Evolutionary conservation across 768 basidiomycete genomes (phyloP), one percentile per base, ranked within the genome.

Genomic region (Exsudoporus frostii): DNA sequence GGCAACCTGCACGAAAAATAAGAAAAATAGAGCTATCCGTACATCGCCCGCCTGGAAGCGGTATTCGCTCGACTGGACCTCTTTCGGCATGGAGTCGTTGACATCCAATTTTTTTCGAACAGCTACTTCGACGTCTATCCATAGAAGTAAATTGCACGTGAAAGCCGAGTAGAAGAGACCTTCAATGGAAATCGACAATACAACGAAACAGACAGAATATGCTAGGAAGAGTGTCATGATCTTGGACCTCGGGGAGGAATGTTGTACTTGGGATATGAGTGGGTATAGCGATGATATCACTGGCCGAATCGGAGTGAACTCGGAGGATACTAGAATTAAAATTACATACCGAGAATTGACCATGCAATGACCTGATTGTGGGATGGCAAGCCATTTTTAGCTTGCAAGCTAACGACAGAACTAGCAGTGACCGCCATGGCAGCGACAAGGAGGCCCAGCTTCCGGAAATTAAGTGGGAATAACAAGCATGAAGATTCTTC

Each of bases 1-100:
- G 2, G 84, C 91, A 38, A 90, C 81, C 61, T 94, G 91, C 7
- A 92, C 85, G 59, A 93, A 91, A 68, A 90, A 90, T 54, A 94
- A 69, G 71, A 92, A 92, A 66, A 91, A 89, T 20, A 92, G 57
- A 1, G 86, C 89, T 48, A 88, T 83, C 44, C 91, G 72, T 13
- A 91, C 66, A 53, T 91, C 86, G 36, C 86, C 85, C 34, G 70
- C 67, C 55, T 71, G 75, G 64, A 84, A 80, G n/a, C 65, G 60
- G 60, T 81, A 80, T 20, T 59, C 58, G 14, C 44, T 38, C 10
- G 52, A 36, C 22, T 7, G 48, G 24, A 9, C 10, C 7, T 38
- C 48, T 25, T 59, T 54, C 19, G 48, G 34, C 7, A 24, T 42
- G 4, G 59, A 29, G 37, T 45, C 51, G 13, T 42, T 53, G 40